A percentile compares a stretch with the other conserved stretches of the same genome.
phyloP scores from a whole-genome alignment of 768 basidiomycete genomes.

The Tylopilus subfusipes region DNA sequence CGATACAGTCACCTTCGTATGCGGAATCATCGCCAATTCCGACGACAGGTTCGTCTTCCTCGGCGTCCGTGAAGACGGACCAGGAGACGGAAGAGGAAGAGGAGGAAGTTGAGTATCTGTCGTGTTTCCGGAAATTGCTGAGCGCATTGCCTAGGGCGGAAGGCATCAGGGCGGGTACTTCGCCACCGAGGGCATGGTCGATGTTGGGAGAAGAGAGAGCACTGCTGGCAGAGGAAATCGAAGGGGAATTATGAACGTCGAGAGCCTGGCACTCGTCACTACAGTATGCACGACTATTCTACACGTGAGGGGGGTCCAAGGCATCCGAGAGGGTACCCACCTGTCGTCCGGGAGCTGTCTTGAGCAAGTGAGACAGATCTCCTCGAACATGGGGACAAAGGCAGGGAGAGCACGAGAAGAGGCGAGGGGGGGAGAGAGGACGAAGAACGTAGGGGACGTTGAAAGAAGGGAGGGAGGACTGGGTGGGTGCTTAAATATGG shows the following conservation, averaged over 20 bases:
- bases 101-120: conserved; percentile 55
- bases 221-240: conserved; percentile 62
- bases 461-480: conserved; percentile 17
- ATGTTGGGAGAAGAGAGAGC: conserved; percentile 66
- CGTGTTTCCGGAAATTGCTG: conserved; percentile 40
- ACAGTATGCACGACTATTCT: conserved; percentile 63
- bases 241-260: conserved; percentile 60
- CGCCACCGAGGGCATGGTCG: conserved; percentile 48
- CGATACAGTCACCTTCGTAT: conserved; percentile 30
- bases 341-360: conserved; percentile 60
- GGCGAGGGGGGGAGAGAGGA: neutral
- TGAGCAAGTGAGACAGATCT: conserved; percentile 72
- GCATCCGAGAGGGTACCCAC: conserved; percentile 38
- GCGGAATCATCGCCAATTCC: conserved; percentile 35
- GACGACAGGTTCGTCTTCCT: conserved; percentile 43
- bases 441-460: conserved; percentile 15
- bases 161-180: conserved; percentile 65
- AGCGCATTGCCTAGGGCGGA: conserved; percentile 55
- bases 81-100: conserved; percentile 68
- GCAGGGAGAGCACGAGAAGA: too few relatives aligned
- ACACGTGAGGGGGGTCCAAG: conserved; percentile 15
- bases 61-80: conserved; percentile 63
- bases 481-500: conserved; percentile 33
- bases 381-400: conserved; percentile 62
- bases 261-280: conserved; percentile 61